phyloP scores from a whole-genome alignment of 345 rosid genomes.

The Arabis alpina region DNA sequence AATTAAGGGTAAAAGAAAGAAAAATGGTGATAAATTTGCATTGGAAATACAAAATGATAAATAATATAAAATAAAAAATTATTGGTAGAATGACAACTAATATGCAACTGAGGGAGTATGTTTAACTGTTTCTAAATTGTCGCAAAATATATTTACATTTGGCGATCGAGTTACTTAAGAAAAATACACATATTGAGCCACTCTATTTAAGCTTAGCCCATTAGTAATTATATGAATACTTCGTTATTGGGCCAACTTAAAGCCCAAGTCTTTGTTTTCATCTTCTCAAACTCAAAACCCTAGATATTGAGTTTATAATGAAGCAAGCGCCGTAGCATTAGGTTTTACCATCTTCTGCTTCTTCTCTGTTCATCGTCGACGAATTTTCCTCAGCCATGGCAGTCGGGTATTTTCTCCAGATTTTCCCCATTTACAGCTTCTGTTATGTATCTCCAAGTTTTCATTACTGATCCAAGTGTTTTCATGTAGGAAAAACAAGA shows the following conservation, averaged over 20 bases:
- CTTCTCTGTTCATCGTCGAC: constrained; percentile 27
- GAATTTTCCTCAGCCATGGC: constrained; percentile 39
- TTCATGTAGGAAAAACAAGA: constrained; percentile 80
- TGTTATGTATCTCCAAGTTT: not conserved
- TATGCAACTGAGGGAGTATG: too few relatives aligned
- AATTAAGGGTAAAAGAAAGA: too few relatives aligned
- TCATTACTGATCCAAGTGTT: not conserved
- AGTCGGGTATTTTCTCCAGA: constrained; percentile 37
- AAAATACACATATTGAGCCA: not conserved
- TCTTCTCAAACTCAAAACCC: constrained; percentile 31
- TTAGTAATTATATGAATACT: not conserved
- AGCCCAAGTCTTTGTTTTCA: constrained; percentile 11
- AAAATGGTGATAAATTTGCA: too few relatives aligned
- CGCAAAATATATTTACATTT: not conserved
- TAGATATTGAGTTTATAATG: constrained; percentile 25
- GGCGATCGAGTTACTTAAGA: not conserved
- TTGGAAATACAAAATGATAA: too few relatives aligned
- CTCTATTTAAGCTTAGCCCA: not conserved
- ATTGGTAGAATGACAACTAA: too few relatives aligned
- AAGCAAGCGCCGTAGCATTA: constrained; percentile 33
- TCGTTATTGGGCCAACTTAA: not conserved
- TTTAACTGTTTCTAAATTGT: too few relatives aligned
- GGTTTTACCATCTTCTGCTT: constrained; percentile 5
- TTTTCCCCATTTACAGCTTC: not conserved
- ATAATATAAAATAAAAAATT: too few relatives aligned